These are phyloP conservation scores for Symbiodinium natans DNA, from an alignment of 73 alveolate species.

Conservation along the genomic window DNA sequence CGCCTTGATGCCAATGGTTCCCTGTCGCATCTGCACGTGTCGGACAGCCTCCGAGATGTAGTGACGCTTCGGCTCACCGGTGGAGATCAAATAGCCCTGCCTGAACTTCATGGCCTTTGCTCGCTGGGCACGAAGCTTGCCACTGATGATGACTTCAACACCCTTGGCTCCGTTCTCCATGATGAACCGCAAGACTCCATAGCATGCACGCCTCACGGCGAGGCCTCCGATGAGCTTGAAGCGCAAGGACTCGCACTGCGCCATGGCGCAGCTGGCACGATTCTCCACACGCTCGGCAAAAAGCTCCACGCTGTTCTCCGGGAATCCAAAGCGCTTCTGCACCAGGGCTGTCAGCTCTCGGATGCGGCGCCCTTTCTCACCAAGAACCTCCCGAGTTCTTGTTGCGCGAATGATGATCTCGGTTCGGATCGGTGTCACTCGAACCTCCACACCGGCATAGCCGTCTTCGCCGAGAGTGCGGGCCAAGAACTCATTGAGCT, in stretches of 20 bases:
- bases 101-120: slow-evolving; percentile 99
- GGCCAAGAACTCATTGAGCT: slow-evolving; percentile 98
- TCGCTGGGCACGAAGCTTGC: slow-evolving; percentile 99
- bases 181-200: slow-evolving; percentile 96
- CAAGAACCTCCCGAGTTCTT: slow-evolving; percentile 97
- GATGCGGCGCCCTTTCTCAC: slow-evolving; percentile 97
- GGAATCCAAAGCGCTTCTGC: slow-evolving; percentile 98
- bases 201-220: slow-evolving; percentile 99
- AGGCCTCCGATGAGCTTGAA: slow-evolving; percentile 98
- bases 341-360: slow-evolving; percentile 98
- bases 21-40: slow-evolving; percentile 98
- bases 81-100: slow-evolving; percentile 98
- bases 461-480: slow-evolving; percentile 98
- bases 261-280: slow-evolving; percentile 98
- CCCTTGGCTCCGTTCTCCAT: slow-evolving; percentile 98
- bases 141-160: slow-evolving; percentile 98
- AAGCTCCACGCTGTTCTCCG: slow-evolving; percentile 98
- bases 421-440: slow-evolving; percentile 98
- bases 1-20: slow-evolving; percentile 98
- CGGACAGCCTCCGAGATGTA: slow-evolving; percentile 98
- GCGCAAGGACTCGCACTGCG: slow-evolving; percentile 98
- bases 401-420: slow-evolving; percentile 98
- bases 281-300: slow-evolving; percentile 97
- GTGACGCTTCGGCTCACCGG: slow-evolving; percentile 98
- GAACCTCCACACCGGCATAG: slow-evolving; percentile 99